phyloP scores from a whole-genome alignment of 2,329 filamentous ascomycete genomes.

The Pseudogymnoascus sp. region DNA sequence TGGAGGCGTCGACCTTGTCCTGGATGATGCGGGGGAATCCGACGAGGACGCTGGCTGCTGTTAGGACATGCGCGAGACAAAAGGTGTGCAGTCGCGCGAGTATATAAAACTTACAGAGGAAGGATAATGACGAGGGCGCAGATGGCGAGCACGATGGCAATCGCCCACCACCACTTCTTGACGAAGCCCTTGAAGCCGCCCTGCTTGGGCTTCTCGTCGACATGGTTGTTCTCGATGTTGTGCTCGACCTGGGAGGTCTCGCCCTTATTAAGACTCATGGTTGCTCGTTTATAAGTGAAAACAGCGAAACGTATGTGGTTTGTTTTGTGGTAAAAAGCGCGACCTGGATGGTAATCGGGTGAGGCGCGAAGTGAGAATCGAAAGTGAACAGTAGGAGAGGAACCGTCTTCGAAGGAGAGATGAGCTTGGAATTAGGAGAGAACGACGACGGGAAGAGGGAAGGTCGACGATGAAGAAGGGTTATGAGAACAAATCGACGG shows the following conservation, averaged over 20 bases:
- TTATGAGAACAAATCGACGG: not conserved
- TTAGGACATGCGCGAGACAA: not conserved
- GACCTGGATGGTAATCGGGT: not conserved
- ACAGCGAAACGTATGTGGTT: not conserved
- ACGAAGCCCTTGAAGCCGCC: not conserved
- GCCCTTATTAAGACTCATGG: not conserved
- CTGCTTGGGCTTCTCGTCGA: not conserved
- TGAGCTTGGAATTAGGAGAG: not conserved
- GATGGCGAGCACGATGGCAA: not conserved
- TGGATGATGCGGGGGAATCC: slow-evolving; percentile 51
- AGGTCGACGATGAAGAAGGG: not conserved
- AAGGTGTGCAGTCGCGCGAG: not conserved
- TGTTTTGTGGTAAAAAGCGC: not conserved
- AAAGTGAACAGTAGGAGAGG: too few relatives aligned
- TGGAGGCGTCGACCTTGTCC: slow-evolving; percentile 42
- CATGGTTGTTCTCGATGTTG: not conserved
- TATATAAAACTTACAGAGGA: not conserved
- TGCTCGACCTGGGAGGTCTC: not conserved
- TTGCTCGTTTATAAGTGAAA: slow-evolving; percentile 1
- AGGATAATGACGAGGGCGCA: not conserved
- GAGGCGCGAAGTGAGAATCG: not conserved
- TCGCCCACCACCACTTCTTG: slow-evolving; percentile 1
- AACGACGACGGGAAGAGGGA: not conserved
- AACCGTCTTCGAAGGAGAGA: not conserved
- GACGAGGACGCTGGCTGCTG: slow-evolving; percentile 42